Evolutionary conservation across 768 basidiomycete species (phyloP).

Genomic region (Strobilomyces echinocephalus): DNA sequence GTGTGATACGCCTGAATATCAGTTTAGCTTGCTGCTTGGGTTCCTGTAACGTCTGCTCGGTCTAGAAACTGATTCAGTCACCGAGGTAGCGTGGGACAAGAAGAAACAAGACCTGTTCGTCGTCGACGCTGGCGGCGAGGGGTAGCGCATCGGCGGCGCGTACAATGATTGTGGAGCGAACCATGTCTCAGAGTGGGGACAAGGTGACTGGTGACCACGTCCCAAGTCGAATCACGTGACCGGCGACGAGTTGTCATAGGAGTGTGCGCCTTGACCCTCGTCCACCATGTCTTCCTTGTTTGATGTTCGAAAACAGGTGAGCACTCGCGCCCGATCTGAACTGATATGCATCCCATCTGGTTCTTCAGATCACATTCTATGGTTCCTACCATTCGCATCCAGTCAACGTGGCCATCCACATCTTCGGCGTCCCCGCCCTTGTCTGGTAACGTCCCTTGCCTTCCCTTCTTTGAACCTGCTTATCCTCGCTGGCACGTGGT

Average conservation of each 20-base stretch:
- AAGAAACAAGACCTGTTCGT: constrained; percentile 70
- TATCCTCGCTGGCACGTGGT: constrained; percentile 3
- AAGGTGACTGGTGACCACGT: constrained; percentile 1
- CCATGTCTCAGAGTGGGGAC: constrained; percentile 46
- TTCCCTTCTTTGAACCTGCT: constrained; percentile 9
- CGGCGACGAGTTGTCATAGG: not conserved
- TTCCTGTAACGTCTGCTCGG: constrained; percentile 89
- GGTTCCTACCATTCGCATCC: constrained; percentile 87
- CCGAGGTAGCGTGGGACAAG: not conserved
- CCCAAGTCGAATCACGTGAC: constrained; percentile 10
- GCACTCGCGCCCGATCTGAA: constrained; percentile 11
- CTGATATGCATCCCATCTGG: constrained; percentile 2
- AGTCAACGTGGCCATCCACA: constrained; percentile 79
- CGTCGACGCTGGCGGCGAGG: constrained; percentile 93
- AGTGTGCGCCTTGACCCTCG: too few species aligned
- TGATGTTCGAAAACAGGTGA: constrained; percentile 68
- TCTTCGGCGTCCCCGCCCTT: constrained; percentile 78
- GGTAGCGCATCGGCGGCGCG: constrained; percentile 85
- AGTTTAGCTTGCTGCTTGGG: constrained; percentile 99
- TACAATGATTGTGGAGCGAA: constrained; percentile 81
- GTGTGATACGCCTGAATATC: constrained; percentile 89
- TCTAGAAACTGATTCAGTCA: constrained; percentile 45
- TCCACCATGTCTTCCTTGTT: constrained; percentile 43
- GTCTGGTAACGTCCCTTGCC: constrained; percentile 53
- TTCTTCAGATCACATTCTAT: constrained; percentile 78